Base-by-base conservation (phyloP, 2,329 filamentous ascomycete genomes). In the Endocalyx cinctus region DNA sequence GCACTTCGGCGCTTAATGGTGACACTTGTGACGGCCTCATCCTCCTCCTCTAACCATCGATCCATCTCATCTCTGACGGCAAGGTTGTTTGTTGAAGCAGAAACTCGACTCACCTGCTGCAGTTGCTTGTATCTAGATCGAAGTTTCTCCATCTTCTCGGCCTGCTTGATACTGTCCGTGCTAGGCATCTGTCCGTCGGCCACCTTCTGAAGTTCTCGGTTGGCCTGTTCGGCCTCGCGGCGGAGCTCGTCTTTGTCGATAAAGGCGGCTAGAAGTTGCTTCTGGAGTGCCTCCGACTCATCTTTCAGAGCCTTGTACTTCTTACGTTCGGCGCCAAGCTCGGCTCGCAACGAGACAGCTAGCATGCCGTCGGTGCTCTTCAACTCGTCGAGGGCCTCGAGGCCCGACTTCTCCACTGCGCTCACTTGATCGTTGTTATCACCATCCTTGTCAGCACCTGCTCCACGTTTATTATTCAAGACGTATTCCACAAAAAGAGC, bases 211-310 rank as follows among this genome's bases (percentile, higher is more conserved):
- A 66, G 41, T 41, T 69, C 65, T 34, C 55, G 64, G 34, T 57
- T 54, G 32, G 55, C 55, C 31, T 67, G 64, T 42, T 75, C 72
- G 22, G 69, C 58, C 37, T 74, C 66, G 52, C 74, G 73, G 34
- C 72, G 68, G 34, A 79, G 61, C 54, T 72, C 71, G 39, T 81
- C 76, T 52, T 80, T 80, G 42, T 71, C 68, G 28, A 81, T 63
- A 13, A 81, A 63, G 27, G 74, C 70, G 25, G 76, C 67, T 44
- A 81, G 67, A 16, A 82, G 66, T 50, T 81, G 76, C 29, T 68
- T 67, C 57, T 77, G 74, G 48, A 76, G 69, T 39, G 70, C 64
- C 33, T 79, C 74, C 31, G 67, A 63, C 51, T 80, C 74, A 34
- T 66, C 60, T 39, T 60, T 63, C 31, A 71, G 56, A 34, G 63